Evolutionary conservation across 2,329 filamentous ascomycete genomes (phyloP), one percentile per base, ranked within the genome.

Genomic region (Tricladium varicosporioides): DNA sequence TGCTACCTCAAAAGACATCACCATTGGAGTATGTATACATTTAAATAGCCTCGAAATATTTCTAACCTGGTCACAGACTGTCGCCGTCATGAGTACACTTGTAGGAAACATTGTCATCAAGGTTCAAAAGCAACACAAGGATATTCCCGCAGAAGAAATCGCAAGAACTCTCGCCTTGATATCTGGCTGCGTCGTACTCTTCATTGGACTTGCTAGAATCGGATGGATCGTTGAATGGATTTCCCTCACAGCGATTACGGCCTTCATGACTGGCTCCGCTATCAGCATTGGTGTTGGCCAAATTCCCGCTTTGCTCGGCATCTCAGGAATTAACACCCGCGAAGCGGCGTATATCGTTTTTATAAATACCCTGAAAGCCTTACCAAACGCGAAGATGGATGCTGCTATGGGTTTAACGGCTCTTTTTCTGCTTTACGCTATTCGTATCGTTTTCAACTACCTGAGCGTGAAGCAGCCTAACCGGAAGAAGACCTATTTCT

Each of bases 1-100:
- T 69, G 94, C 92, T 32, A 99, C 94, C 0, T 97, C 93, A 11
- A 99, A 97, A 71, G 93, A 99, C 72, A 97, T 99, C 69, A 97
- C 93, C 9, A 97, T 97, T 56, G 93, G 93, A 14, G 88, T 90
- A 79, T 75, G 86, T 81, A 63, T 4, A 33, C 2, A 19, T 31
- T 18, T 43, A 15, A 32, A 10, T 22, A 36, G 27, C 11, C 40
- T 27, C n/a, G 14, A 27, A 42, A 10, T 7, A 10, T 13, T 5
- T 58, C 61, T 55, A 54, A 47, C 59, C 63, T 14, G 52, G 56
- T 32, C 40, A 22, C 62, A 91, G 87, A 93, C 93, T 33, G 94
- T 97, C 50, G 94, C 94, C 40, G 94, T 97, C 64, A 89, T 97
- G 82, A 97, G 92, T 1, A 95, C 90, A 2, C 81, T 99, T 14